A percentile compares a stretch with the other conserved stretches of the same genome.
phyloP scores from a whole-genome alignment of 805 yeast genomes.

The Saccharomycopsis guyanensis region DNA sequence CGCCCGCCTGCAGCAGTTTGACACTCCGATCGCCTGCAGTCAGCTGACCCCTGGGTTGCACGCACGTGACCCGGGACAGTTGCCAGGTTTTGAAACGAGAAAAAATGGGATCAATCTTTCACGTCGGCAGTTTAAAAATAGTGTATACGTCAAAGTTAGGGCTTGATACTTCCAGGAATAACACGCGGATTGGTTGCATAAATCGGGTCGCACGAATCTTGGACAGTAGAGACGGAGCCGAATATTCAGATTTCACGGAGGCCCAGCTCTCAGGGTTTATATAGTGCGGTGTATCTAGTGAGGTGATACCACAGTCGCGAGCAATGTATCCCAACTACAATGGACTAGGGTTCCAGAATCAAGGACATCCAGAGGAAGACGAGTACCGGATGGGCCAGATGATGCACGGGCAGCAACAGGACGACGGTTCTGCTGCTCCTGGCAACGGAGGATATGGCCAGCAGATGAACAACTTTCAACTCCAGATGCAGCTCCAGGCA shows the following conservation, averaged over 20 bases:
- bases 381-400: background rate
- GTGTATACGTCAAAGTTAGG: background rate
- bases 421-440: background rate
- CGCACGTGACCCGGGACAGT: background rate
- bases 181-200: too few relatives aligned
- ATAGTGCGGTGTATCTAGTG: too few relatives aligned
- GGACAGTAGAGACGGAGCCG: too few relatives aligned
- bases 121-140: background rate
- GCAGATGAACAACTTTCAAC: conserved; percentile 11
- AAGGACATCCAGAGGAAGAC: background rate
- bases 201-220: too few relatives aligned
- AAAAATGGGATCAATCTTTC: background rate
- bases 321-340: background rate
- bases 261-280: too few relatives aligned
- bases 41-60: background rate
- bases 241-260: too few relatives aligned
- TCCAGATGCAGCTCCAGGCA: conserved; percentile 1
- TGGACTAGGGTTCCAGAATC: conserved; percentile 5
- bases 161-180: background rate
- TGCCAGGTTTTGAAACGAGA: background rate
- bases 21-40: background rate
- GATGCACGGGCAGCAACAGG: background rate
- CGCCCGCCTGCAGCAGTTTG: background rate
- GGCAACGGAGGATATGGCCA: conserved; percentile 4
- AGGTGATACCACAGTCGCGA: too few relatives aligned